phyloP scores from a whole-genome alignment of 306 rosid species.

The Spatholobus suberectus region DNA sequence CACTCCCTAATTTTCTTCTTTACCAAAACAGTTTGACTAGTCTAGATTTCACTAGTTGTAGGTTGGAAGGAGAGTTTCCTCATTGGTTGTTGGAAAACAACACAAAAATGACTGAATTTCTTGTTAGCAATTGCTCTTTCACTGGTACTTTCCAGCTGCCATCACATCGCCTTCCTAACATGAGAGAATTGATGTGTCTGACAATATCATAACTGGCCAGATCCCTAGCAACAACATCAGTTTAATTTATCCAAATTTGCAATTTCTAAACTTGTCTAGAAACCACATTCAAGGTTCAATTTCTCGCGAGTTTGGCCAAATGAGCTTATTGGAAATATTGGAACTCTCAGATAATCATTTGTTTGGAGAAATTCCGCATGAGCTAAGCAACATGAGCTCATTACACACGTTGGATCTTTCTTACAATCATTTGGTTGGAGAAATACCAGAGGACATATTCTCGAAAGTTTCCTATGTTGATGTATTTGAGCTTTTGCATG shows the following conservation, averaged over 20 bases:
- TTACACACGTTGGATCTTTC: no score
- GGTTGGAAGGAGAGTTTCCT: background rate
- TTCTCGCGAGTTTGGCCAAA: background rate
- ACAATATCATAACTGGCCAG: background rate
- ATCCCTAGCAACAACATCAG: background rate
- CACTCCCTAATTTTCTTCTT: slow-evolving; percentile 3
- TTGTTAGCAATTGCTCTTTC: background rate
- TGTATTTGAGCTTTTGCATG: no score
- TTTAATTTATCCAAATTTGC: background rate
- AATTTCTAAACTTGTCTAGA: background rate
- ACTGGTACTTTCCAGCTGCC: slow-evolving; percentile 3
- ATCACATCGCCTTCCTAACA: background rate
- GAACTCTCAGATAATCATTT: slow-evolving; percentile 24
- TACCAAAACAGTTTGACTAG: background rate
- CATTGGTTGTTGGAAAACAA: slow-evolving; percentile 32
- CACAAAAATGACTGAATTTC: background rate
- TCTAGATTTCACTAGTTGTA: background rate
- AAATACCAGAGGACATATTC: no score
- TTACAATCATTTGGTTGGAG: no score
- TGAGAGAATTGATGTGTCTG: background rate
- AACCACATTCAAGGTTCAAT: background rate
- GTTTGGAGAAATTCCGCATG: background rate
- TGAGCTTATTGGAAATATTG: background rate
- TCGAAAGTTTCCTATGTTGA: no score
- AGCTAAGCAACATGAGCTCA: no score